phyloP scores from a whole-genome alignment of 768 basidiomycete genomes.

The Phaeolepiota aurea region DNA sequence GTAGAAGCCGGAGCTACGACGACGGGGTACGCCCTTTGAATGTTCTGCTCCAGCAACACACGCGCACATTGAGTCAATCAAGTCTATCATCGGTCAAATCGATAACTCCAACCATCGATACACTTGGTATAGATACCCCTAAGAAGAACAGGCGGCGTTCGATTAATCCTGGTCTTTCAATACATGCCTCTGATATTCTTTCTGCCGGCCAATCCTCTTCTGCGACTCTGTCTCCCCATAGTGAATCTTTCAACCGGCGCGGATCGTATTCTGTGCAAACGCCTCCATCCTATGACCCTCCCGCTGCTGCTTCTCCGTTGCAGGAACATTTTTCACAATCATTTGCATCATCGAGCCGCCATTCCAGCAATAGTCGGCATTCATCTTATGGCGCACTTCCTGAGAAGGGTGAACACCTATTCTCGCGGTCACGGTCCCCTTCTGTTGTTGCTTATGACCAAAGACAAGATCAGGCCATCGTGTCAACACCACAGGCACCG shows the following conservation, averaged over 20 bases:
- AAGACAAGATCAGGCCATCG: conserved; percentile 31
- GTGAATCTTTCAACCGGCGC: conserved; percentile 15
- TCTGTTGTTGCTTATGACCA: conserved; percentile 23
- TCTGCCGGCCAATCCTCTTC: conserved; percentile 13
- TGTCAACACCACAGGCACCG: conserved; percentile 24
- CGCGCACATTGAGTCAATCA: conserved; percentile 3
- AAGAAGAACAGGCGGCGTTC: conserved; percentile 37
- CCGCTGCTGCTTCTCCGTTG: conserved; percentile 20
- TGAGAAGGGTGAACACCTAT: conserved; percentile 8
- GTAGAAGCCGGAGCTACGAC: conserved; percentile 33
- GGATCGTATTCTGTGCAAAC: conserved; percentile 17
- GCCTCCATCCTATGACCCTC: conserved; percentile 16
- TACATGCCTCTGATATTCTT: conserved; percentile 22
- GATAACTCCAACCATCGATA: background rate
- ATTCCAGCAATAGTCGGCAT: conserved; percentile 17
- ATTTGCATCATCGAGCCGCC: conserved; percentile 8
- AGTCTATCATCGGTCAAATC: background rate
- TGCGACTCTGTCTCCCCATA: conserved; percentile 21
- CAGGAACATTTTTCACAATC: conserved; percentile 18
- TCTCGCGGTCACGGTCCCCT: conserved; percentile 24
- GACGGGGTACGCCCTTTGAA: conserved; percentile 35
- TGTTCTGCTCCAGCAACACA: conserved; percentile 23
- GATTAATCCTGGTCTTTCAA: conserved; percentile 35
- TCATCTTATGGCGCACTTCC: conserved; percentile 12
- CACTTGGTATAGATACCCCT: conserved; percentile 16